Base-by-base conservation (phyloP, 768 basidiomycete species). In the Boletus barrowsii region DNA sequence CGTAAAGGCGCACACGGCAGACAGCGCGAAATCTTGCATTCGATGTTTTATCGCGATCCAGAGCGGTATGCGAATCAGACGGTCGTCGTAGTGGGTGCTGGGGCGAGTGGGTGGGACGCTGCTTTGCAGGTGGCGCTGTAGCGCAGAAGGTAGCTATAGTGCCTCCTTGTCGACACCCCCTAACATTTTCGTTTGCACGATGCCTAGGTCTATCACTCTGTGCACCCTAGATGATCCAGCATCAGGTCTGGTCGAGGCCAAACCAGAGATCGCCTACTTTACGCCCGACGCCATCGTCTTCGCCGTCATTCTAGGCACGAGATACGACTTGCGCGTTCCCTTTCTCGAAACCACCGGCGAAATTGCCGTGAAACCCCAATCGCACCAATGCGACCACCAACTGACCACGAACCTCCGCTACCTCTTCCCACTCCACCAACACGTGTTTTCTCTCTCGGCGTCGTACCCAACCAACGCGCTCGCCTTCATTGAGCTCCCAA, bases 391-490 rank as follows among this genome's bases (percentile, higher is more conserved):
- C 33, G 54, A 30, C 10, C 53, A 13, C 4, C 20, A 56, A 1
- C 73, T 84, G 32, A 72, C 75, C 17, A 79, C 73, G 30, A 86
- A 84, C 66, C 61, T 73, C 20, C 73, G 72, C 1, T 82, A 84
- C 60, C 75, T 85, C 39, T 81, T 79, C 63, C 83, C 84, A 1
- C 65, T 84, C 6, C 73, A 81, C 61, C 64, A 69, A 26, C 79
- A 83, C 64, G 76, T 83, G 22, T 75, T 86, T 57, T 79, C 78
- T 14, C 67, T 83, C 40, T 73, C 75, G n/a, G 61, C 75, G 5
- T 62, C 37, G 24, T 48, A 48, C 47, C 47, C 47, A n/a, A 29
- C 37, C 3, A 48, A 48, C 26, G 47, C 47, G 24, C 47, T 49
- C 37, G 48, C 39, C 29, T 49, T 41, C 39, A 41, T 49, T 29